Conservation (phyloP, 2,329 filamentous ascomycete genomes). For the Phialophora tarda region DNA sequence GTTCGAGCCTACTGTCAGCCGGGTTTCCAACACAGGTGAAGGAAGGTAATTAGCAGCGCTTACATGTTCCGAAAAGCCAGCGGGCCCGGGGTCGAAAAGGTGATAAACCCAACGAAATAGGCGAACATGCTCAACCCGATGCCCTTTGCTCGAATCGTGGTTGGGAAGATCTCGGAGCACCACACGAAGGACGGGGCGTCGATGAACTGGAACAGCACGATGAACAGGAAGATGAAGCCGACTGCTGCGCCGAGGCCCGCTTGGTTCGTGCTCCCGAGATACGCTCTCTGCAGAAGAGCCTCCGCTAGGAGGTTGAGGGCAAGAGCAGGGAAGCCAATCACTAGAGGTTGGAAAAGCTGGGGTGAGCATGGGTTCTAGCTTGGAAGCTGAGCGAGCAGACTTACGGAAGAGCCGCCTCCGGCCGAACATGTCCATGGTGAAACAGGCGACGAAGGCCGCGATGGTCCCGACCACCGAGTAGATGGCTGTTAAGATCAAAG, state of each 20-base stretch:
- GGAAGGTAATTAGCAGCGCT: not conserved
- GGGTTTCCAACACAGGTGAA: not conserved
- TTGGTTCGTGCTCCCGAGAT: constrained; percentile 44
- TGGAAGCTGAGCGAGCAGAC: not conserved
- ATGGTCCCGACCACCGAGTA: constrained; percentile 49
- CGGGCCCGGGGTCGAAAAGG: constrained; percentile 26
- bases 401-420: constrained; percentile 48
- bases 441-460: constrained; percentile 63
- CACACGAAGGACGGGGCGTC: constrained; percentile 55
- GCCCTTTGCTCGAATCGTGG: constrained; percentile 32
- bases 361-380: not conserved
- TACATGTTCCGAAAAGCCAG: constrained; percentile 29
- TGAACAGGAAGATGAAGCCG: constrained; percentile 51
- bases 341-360: not conserved
- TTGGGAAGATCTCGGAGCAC: constrained; percentile 35
- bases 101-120: constrained; percentile 29
- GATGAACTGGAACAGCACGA: constrained; percentile 43
- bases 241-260: constrained; percentile 46
- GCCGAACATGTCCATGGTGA: constrained; percentile 47
- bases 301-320: constrained; percentile 48
- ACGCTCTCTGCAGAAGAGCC: constrained; percentile 46
- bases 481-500: constrained; percentile 3
- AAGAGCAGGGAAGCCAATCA: constrained; percentile 50
- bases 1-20: not conserved
- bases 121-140: constrained; percentile 32